Percentiles rank a stretch among this genome's conserved stretches.
Evolutionary conservation across 108 stramenopile species (phyloP).

Genomic region (Cyclotella baltica): DNA sequence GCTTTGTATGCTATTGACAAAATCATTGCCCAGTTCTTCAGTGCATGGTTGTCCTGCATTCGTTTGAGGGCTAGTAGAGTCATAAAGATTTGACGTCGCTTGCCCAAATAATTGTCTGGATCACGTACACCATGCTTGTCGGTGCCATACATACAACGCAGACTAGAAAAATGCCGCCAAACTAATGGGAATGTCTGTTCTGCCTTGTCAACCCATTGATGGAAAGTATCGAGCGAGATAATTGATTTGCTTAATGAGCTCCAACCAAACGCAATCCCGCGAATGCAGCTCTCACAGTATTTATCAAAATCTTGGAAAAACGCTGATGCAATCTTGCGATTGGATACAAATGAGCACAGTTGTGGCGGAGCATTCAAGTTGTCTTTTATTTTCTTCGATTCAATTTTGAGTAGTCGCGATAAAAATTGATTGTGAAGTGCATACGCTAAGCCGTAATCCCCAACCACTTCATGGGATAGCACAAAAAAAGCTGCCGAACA

Average conservation of each 20-base stretch:
- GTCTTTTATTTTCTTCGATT: no score
- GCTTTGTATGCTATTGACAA: background rate
- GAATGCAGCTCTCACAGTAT: background rate
- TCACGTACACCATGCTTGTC: background rate
- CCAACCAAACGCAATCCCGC: background rate
- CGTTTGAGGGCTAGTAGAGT: background rate
- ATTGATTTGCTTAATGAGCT: background rate
- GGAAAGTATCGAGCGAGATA: background rate
- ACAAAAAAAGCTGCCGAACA: background rate
- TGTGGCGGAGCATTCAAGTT: background rate
- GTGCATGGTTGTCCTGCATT: background rate
- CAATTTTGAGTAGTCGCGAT: background rate
- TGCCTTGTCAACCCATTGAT: background rate
- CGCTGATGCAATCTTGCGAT: background rate
- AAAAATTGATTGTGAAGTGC: background rate
- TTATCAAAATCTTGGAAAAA: background rate
- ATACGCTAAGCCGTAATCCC: background rate
- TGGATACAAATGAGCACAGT: background rate
- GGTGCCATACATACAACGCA: background rate
- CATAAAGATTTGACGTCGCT: background rate
- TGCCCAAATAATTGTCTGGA: background rate
- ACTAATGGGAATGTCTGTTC: background rate
- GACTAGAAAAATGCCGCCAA: background rate
- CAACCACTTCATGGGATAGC: background rate
- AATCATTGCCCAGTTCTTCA: constrained; percentile 10